These are phyloP conservation scores for Lachancea thermotolerans DNA, from an alignment of 805 yeast species.

Conservation along the genomic window DNA sequence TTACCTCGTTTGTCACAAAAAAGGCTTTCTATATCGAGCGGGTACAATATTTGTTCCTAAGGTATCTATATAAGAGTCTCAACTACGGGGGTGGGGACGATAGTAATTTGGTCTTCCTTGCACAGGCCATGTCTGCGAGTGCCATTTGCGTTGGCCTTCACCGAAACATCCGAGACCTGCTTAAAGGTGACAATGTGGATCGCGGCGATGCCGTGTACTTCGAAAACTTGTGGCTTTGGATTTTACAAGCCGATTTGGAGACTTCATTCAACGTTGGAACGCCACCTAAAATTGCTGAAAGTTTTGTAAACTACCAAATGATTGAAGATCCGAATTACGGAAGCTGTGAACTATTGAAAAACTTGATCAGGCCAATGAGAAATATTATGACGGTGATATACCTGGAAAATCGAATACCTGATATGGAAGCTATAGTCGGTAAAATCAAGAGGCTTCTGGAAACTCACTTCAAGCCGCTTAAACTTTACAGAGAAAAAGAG, in stretches of 20 bases:
- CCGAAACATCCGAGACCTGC: constrained; percentile 5
- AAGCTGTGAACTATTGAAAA: constrained; percentile 1
- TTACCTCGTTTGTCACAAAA: constrained; percentile 13
- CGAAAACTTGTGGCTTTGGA: constrained; percentile 11
- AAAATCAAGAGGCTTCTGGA: background rate
- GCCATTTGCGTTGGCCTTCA: constrained; percentile 13
- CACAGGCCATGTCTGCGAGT: constrained; percentile 5
- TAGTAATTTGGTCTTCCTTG: constrained; percentile 6
- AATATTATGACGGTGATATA: background rate
- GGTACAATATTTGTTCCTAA: constrained; percentile 23
- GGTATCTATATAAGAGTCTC: constrained; percentile 8
- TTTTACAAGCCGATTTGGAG: constrained; percentile 11
- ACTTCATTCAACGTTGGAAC: constrained; percentile 9
- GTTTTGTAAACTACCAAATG: background rate
- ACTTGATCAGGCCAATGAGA: constrained; percentile 1
- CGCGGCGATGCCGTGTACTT: constrained; percentile 7
- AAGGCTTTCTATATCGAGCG: constrained; percentile 27
- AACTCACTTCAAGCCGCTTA: constrained; percentile 1
- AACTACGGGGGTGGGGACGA: constrained; percentile 9
- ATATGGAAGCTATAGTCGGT: constrained; percentile 1
- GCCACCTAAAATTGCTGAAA: constrained; percentile 8
- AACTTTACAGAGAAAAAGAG: background rate
- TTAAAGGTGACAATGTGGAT: background rate
- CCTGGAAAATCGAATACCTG: constrained; percentile 3
- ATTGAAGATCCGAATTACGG: constrained; percentile 1